Evolutionary conservation across 306 rosid species (phyloP).

Genomic region (Prunus fruticosa): DNA sequence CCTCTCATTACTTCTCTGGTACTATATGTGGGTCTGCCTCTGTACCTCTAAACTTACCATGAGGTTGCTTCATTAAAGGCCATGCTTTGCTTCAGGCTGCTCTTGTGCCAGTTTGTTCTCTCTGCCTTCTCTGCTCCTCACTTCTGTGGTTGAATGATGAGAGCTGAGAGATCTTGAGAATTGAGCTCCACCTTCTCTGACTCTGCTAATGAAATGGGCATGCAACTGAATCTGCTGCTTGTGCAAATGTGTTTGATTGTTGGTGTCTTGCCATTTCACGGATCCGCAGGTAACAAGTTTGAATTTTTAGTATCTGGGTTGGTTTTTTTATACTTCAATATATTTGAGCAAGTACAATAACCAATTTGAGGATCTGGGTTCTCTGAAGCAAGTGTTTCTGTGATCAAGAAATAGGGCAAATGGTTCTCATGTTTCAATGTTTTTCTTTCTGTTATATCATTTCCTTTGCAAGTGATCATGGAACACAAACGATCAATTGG

Average conservation of each 20-base stretch:
- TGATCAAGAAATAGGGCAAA: neutral
- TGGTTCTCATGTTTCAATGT: neutral
- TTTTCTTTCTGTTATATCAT: neutral
- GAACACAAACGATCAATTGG: neutral
- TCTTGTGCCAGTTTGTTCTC: conserved; percentile 30
- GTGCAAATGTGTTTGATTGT: conserved; percentile 43
- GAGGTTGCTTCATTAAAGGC: conserved; percentile 37
- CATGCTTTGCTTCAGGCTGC: conserved; percentile 31
- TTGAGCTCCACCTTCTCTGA: conserved; percentile 32
- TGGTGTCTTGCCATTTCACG: conserved; percentile 40
- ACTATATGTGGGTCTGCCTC: conserved; percentile 50
- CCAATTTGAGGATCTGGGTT: conserved; percentile 30
- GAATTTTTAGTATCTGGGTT: conserved; percentile 8
- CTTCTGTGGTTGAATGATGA: conserved; percentile 32
- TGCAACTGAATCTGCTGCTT: conserved; percentile 42
- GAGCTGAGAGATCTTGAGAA: conserved; percentile 35
- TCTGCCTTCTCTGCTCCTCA: conserved; percentile 16
- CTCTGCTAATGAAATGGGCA: conserved; percentile 44
- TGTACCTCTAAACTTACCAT: conserved; percentile 19
- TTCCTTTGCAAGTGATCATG: neutral
- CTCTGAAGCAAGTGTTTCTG: neutral
- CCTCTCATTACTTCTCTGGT: conserved; percentile 15
- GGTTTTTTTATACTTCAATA: neutral
- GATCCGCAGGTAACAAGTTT: conserved; percentile 66
- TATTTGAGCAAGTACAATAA: conserved; percentile 16